Evolutionary conservation across 225 moss, liverwort and hornwort genomes (phyloP).

Genomic region (Marchantia polymorpha): DNA sequence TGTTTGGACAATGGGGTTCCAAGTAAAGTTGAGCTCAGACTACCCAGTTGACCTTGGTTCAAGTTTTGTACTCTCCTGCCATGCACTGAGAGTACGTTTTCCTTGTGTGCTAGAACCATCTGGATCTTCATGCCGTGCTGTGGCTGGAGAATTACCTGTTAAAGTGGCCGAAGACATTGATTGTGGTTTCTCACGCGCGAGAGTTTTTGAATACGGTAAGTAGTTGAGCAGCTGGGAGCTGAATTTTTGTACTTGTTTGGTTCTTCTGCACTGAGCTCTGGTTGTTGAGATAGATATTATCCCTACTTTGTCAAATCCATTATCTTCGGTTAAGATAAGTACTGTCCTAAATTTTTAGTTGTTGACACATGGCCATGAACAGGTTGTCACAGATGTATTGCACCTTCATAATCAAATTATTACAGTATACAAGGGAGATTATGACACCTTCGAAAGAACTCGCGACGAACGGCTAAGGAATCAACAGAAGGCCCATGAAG

Average conservation of each 20-base stretch:
- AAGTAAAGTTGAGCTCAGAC: neutral
- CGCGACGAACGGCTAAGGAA: conserved; percentile 92
- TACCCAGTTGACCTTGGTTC: neutral
- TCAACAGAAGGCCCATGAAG: conserved; percentile 94
- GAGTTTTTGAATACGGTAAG: conserved; percentile 94
- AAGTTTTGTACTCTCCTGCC: neutral
- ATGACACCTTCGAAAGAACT: conserved; percentile 92
- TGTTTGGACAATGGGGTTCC: neutral
- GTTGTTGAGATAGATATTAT: too few relatives aligned
- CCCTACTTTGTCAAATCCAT: too few relatives aligned
- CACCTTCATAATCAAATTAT: conserved; percentile 86
- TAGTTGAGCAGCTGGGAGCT: neutral
- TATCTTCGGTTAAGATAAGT: too few relatives aligned
- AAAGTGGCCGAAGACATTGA: conserved; percentile 98
- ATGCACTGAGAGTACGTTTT: neutral
- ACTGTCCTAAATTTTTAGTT: too few relatives aligned
- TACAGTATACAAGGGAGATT: conserved; percentile 92
- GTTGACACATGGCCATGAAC: conserved; percentile 8
- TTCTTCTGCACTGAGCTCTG: too few relatives aligned
- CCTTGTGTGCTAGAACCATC: conserved; percentile 63
- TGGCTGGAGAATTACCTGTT: conserved; percentile 93
- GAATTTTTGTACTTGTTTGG: too few relatives aligned
- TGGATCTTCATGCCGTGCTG: conserved; percentile 97
- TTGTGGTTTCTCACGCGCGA: conserved; percentile 95
- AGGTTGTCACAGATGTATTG: conserved; percentile 96